Evolutionary conservation across 2,329 filamentous ascomycete species (phyloP).

Genomic region (Diaporthe capsici): DNA sequence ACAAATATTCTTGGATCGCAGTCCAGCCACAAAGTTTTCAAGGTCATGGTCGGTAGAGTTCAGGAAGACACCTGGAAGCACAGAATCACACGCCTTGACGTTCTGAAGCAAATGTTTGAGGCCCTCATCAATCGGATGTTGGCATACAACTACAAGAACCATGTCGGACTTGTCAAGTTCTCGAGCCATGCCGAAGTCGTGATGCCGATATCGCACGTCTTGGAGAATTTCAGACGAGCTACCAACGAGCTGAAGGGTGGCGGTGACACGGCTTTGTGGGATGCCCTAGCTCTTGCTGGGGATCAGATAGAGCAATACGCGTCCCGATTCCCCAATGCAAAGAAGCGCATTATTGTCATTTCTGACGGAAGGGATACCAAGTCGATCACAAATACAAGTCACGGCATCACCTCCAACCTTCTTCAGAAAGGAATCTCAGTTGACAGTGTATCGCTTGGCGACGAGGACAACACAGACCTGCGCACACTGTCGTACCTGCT

Average conservation of each 20-base stretch:
- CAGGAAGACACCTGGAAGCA: too few species aligned
- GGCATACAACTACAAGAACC: constrained; percentile 31
- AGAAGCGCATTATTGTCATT: constrained; percentile 28
- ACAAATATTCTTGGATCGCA: background rate
- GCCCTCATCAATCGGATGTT: constrained; percentile 33
- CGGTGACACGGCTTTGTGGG: constrained; percentile 34
- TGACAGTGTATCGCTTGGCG: constrained; percentile 18
- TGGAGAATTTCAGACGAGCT: constrained; percentile 33
- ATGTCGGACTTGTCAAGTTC: constrained; percentile 30
- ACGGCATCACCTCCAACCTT: background rate
- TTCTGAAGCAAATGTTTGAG: constrained; percentile 34
- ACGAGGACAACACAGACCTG: constrained; percentile 15
- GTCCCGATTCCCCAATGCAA: constrained; percentile 1
- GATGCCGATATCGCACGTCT: constrained; percentile 26
- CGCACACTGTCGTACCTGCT: constrained; percentile 24
- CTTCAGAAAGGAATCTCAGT: background rate
- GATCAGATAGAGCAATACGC: constrained; percentile 33
- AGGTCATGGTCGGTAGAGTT: background rate
- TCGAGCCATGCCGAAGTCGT: constrained; percentile 9
- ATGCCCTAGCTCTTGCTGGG: constrained; percentile 23
- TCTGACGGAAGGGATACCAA: constrained; percentile 29
- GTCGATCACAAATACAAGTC: background rate
- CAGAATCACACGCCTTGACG: constrained; percentile 9
- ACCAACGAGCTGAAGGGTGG: background rate
- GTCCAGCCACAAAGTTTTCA: constrained; percentile 5